Base-by-base conservation (phyloP, 1,139 yeast species). In the Suhomyces wounanorum region DNA sequence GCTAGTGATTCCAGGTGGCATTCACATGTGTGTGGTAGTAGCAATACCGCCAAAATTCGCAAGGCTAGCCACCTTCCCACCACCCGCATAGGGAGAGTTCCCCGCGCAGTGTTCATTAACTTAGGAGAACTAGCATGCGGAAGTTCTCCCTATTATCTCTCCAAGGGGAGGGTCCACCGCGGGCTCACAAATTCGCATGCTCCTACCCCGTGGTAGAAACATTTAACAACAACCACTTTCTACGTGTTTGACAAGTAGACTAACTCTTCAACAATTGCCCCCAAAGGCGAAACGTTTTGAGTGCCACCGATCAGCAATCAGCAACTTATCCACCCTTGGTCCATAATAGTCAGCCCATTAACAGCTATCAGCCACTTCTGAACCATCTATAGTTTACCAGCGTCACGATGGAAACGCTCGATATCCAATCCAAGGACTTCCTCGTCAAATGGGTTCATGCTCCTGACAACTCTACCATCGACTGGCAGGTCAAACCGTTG, bases 361-460 rank as follows among this genome's bases (percentile, higher is more conserved):
- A 4, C 23, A 21, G 6, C 23, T 4, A 4, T 21, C 23, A 21
- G 23, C 6, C 23, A 21, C 6, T n/a, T 30, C 33, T 30, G 14
- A 30, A 3, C 13, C 13, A 28, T 30, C 33, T 5, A 30, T 30
- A 30, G 33, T 11, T 5, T 14, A 6, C 33, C 33, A 30, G 33
- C 33, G 16, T 30, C 49, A 50, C 37, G 13, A 88, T 87, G 95
- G 97, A 91, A 67, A 85, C 92, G 1, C 79, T 94, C 51, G 97
- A 92, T 68, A 83, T 94, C 41, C 96, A 92, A 61, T 86, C 96
- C 48, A 88, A 89, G 65, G 88, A 94, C 53, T 92, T 89, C 63
- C 81, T 91, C 57, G 88, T 92, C 62, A 89, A 92, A 61, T 94
- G 98, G 98, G 84, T 91, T 53, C 81, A 84, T 56, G 89, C 87